Evolutionary conservation across 139 green algal genomes (phyloP).

Genomic region (Tetraselmis chui): DNA sequence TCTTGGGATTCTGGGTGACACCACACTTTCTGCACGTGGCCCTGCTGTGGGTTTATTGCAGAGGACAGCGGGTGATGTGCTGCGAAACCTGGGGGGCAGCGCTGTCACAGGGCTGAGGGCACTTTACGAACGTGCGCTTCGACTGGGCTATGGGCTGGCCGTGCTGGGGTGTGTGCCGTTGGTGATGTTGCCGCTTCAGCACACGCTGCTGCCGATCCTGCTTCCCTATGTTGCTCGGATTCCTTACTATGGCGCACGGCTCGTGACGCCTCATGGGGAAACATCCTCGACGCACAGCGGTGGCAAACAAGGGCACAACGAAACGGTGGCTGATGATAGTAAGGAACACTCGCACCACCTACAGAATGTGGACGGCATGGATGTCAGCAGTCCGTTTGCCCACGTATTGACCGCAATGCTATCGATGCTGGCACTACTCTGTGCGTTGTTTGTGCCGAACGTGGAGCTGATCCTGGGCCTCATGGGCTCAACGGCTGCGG

Average conservation of each 20-base stretch:
- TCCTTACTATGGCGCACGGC: not conserved
- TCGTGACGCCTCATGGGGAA: not conserved
- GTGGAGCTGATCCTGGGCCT: constrained; percentile 82
- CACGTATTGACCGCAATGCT: not conserved
- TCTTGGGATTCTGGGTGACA: no score
- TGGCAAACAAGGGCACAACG: not conserved
- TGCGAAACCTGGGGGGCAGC: constrained; percentile 68
- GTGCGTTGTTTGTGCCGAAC: constrained; percentile 65
- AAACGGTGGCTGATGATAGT: not conserved
- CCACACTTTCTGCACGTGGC: no score
- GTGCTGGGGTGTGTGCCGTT: constrained; percentile 66
- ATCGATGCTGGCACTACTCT: not conserved
- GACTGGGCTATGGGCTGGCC: constrained; percentile 66
- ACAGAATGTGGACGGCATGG: not conserved
- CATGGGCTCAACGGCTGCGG: constrained; percentile 59
- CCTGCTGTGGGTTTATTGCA: not conserved
- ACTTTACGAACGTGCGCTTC: constrained; percentile 61
- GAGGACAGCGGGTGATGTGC: constrained; percentile 57
- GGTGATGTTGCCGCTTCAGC: constrained; percentile 65
- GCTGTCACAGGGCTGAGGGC: constrained; percentile 34
- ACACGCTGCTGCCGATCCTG: constrained; percentile 30
- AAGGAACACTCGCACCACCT: not conserved
- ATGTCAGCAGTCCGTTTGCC: not conserved
- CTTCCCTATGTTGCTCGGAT: not conserved
- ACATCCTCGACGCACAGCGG: not conserved